phyloP scores from a whole-genome alignment of 2,329 filamentous ascomycete species.

The Byssochlamys sp. region DNA sequence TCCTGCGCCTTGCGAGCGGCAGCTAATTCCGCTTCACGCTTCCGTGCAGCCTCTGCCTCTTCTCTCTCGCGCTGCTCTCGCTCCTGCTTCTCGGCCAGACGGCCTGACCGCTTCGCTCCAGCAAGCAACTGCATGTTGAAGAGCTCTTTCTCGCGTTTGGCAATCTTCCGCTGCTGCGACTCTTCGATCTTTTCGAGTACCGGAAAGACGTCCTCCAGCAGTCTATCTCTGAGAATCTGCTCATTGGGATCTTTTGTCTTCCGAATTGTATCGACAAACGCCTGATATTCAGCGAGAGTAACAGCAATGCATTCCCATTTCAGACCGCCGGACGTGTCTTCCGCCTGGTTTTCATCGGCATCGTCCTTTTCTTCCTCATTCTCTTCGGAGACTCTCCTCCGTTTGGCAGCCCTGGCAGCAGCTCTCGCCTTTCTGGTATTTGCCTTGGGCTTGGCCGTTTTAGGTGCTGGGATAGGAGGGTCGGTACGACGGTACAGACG shows the following conservation, averaged over 20 bases:
- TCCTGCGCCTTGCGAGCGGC: constrained; percentile 53
- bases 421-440: constrained; percentile 58
- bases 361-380: constrained; percentile 31
- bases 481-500: constrained; percentile 83
- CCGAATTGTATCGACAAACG: constrained; percentile 60
- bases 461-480: constrained; percentile 49
- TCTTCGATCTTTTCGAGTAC: constrained; percentile 69
- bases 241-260: constrained; percentile 78
- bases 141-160: constrained; percentile 69
- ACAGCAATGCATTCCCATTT: constrained; percentile 89
- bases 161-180: constrained; percentile 59
- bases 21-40: constrained; percentile 53
- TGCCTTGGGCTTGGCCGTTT: constrained; percentile 51
- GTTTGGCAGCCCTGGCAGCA: constrained; percentile 59
- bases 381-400: constrained; percentile 47
- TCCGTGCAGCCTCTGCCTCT: constrained; percentile 59
- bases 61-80: constrained; percentile 66
- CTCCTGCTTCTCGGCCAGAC: constrained; percentile 73
- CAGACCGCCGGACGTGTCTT: constrained; percentile 63
- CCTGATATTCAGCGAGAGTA: constrained; percentile 64
- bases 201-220: constrained; percentile 71
- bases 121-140: constrained; percentile 75
- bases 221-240: constrained; percentile 60
- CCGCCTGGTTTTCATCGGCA: constrained; percentile 27
- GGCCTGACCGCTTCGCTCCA: constrained; percentile 86